Conservation (phyloP, 106 monocot genomes). For the Dioscorea dumetorum region DNA sequence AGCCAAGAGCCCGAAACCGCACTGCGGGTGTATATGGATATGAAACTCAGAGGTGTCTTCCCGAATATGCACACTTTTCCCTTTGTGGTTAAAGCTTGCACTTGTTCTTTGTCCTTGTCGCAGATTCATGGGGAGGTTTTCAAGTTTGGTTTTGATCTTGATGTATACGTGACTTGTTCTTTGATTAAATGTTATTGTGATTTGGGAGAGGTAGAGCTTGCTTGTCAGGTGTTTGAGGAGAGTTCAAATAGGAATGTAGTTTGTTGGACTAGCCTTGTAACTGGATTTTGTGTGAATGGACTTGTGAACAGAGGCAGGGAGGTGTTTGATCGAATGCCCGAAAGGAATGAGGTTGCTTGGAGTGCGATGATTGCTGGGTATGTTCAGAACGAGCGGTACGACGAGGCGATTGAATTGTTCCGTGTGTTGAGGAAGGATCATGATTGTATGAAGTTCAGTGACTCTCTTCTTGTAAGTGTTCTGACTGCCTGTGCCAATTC, state of each 20-base stretch:
- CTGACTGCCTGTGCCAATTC: conserved; percentile 20
- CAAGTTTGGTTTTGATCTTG: conserved; percentile 21
- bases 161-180: conserved; percentile 17
- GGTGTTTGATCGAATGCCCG: conserved; percentile 28
- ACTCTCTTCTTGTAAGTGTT: conserved; percentile 25
- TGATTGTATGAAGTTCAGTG: conserved; percentile 2
- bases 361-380: conserved; percentile 33
- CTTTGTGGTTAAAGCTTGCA: conserved; percentile 16
- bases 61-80: conserved; percentile 39
- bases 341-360: conserved; percentile 31
- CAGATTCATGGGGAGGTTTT: conserved; percentile 24
- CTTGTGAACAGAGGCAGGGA: conserved; percentile 7
- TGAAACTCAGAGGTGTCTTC: conserved; percentile 8
- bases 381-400: conserved; percentile 11
- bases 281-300: conserved; percentile 16
- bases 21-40: conserved; percentile 9
- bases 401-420: conserved; percentile 29
- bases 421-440: conserved; percentile 3
- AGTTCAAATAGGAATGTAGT: background rate
- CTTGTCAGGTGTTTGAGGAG: conserved; percentile 4
- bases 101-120: background rate
- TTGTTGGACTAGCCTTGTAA: conserved; percentile 21
- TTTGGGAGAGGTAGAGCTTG: conserved; percentile 4
- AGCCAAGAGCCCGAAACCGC: conserved; percentile 2
- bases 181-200: conserved; percentile 11